Conservation (phyloP, 192 early-diverging fungal genomes). For the Coemansia guatemalensis region DNA sequence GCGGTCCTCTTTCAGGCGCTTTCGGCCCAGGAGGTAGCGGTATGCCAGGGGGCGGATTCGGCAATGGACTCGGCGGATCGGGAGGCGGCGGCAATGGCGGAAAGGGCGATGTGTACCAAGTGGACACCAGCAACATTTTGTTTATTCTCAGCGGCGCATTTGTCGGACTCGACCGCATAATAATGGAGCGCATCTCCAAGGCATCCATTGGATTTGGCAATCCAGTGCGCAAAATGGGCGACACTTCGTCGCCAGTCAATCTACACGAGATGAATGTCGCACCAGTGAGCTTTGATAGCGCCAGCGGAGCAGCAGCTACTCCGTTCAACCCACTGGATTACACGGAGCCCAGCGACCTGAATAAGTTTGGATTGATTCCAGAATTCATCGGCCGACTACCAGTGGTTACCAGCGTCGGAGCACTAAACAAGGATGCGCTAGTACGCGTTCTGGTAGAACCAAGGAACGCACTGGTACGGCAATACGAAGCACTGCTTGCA, state of each 20-base stretch:
- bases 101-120: constrained; percentile 81
- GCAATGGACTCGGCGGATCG: constrained; percentile 7
- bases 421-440: constrained; percentile 66
- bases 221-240: constrained; percentile 45
- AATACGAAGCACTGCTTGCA: constrained; percentile 76
- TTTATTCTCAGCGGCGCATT: constrained; percentile 91
- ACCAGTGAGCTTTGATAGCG: constrained; percentile 30
- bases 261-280: constrained; percentile 27
- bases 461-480: constrained; percentile 76
- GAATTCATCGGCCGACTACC: constrained; percentile 92
- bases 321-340: constrained; percentile 59
- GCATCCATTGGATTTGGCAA: constrained; percentile 81
- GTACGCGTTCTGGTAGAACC: constrained; percentile 78
- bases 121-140: constrained; percentile 89
- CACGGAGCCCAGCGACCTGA: constrained; percentile 74
- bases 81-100: constrained; percentile 21
- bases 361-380: constrained; percentile 85
- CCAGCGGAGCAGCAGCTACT: neutral
- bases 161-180: constrained; percentile 74
- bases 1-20: constrained; percentile 31
- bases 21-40: constrained; percentile 33
- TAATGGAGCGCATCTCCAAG: constrained; percentile 74
- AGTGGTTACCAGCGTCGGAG: constrained; percentile 73
- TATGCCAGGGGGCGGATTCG: constrained; percentile 9
- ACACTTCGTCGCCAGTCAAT: constrained; percentile 35